Evolutionary conservation across 2,329 filamentous ascomycete genomes (phyloP), one percentile per base, ranked within the genome.

Genomic region (Golovinomyces cichoracearum): DNA sequence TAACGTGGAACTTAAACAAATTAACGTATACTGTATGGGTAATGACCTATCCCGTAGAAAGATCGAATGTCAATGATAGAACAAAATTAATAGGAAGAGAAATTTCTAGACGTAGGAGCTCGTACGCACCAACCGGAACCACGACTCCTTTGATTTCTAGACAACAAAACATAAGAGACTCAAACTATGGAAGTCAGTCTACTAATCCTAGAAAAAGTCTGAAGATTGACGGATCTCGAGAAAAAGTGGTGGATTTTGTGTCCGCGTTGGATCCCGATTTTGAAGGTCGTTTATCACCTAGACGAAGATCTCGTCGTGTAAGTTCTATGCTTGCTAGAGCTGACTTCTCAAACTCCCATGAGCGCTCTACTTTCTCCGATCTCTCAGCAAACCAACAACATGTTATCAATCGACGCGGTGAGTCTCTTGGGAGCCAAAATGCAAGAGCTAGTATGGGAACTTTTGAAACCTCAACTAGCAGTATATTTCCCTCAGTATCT

Each of bases 251-350:
- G 38, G 77, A 82, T 53, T 66, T 83, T 40, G 79, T 78, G 2
- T 71, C 79, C 2, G 74, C 79, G 0, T 64, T 88, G n/a, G 80
- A 82, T 49, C 72, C 80, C 38, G 80, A 84, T 50, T 71, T 70
- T 48, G 67, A 71, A 49, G 68, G 65, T 10, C 60, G 62, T n/a
- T 67, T 69, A 15, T 67, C 68, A 12, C 70, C 69, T 0, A 65
- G 74, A 47, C 68, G 74, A 51, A 74, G 74, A 52, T 79, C 75
- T 17, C 76, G 90, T 40, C 75, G 90, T 47, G 80, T 95, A 23
- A 98, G 90, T 65, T 95, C 88, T 15, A 73, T 93, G 64, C 69
- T 94, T 48, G 86, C 86, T 15, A 73, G 88, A 57, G 81, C 83
- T 27, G 88, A 94, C 60, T 67, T 94, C 19, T 88, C 83, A 0